Evolutionary conservation across 164 flowering plant species (phyloP).

Genomic region (Macadamia integrifolia): DNA sequence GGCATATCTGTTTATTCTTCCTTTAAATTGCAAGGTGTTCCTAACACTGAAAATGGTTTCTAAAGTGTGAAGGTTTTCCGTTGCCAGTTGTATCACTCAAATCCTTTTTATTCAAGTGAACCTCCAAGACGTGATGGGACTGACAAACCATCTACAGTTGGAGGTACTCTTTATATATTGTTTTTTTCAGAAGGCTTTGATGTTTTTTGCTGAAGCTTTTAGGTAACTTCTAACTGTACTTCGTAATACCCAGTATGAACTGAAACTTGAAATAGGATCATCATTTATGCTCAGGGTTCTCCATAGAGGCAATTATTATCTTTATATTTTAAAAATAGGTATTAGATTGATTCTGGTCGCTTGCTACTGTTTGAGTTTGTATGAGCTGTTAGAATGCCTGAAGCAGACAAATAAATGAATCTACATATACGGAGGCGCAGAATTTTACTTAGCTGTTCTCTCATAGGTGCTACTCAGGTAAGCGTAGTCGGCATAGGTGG

Average conservation of each 20-base stretch:
- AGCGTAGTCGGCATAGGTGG: too few species aligned
- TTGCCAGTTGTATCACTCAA: constrained; percentile 61
- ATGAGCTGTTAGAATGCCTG: neutral
- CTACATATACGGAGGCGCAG: too few species aligned
- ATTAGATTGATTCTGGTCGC: neutral
- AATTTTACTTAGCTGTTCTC: too few species aligned
- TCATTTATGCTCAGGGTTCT: neutral
- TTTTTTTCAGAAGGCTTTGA: neutral
- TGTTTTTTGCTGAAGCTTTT: neutral
- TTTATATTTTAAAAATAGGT: too few species aligned
- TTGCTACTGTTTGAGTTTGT: neutral
- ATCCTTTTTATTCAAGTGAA: constrained; percentile 71
- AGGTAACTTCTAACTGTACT: neutral
- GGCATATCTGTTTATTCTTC: neutral
- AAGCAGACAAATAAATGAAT: too few species aligned
- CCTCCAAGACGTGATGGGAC: constrained; percentile 49
- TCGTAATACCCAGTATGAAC: neutral
- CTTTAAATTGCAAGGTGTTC: neutral
- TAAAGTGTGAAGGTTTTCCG: constrained; percentile 91
- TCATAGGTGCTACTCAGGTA: too few species aligned
- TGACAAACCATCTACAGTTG: constrained; percentile 42
- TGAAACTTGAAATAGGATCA: neutral
- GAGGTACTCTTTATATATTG: constrained; percentile 40
- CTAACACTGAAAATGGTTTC: constrained; percentile 19
- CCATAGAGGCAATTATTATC: neutral